phyloP scores from a whole-genome alignment of 345 rosid genomes.

The Arabidopsis suecica region DNA sequence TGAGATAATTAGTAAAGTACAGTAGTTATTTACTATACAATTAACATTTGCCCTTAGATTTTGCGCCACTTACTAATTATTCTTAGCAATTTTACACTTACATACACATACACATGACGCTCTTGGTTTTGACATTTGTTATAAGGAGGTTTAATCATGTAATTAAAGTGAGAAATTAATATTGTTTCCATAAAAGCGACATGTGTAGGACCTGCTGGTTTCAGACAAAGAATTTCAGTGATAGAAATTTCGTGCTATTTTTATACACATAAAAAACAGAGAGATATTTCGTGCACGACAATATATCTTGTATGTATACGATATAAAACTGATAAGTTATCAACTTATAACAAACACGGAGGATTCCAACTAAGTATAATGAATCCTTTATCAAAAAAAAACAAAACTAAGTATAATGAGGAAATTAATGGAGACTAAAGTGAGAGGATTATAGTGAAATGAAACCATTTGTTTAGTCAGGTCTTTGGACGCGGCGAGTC shows the following conservation, averaged over 20 bases:
- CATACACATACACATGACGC: constrained; percentile 3
- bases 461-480: constrained; percentile 6
- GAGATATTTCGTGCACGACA: constrained; percentile 42
- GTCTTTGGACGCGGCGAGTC: constrained; percentile 42
- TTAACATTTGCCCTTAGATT: constrained; percentile 15
- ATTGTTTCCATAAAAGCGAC: constrained; percentile 47
- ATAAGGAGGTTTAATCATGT: constrained; percentile 24
- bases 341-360: constrained; percentile 8
- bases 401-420: neutral
- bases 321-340: constrained; percentile 28
- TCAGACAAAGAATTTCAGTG: constrained; percentile 18
- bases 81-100: constrained; percentile 22
- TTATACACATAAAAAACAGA: neutral
- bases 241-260: constrained; percentile 10
- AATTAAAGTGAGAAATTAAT: constrained; percentile 17
- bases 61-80: constrained; percentile 7
- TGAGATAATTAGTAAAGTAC: constrained; percentile 15
- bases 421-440: constrained; percentile 26
- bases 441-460: constrained; percentile 7
- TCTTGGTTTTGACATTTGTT: constrained; percentile 20
- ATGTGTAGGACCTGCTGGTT: constrained; percentile 39
- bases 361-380: constrained; percentile 29
- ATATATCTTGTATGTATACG: constrained; percentile 21
- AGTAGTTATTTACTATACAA: constrained; percentile 9
- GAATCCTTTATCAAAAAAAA: neutral